Evolutionary conservation across 352 stramenopile genomes (phyloP), one percentile per base, ranked within the genome.

Genomic region (Globisporangium parvum): DNA sequence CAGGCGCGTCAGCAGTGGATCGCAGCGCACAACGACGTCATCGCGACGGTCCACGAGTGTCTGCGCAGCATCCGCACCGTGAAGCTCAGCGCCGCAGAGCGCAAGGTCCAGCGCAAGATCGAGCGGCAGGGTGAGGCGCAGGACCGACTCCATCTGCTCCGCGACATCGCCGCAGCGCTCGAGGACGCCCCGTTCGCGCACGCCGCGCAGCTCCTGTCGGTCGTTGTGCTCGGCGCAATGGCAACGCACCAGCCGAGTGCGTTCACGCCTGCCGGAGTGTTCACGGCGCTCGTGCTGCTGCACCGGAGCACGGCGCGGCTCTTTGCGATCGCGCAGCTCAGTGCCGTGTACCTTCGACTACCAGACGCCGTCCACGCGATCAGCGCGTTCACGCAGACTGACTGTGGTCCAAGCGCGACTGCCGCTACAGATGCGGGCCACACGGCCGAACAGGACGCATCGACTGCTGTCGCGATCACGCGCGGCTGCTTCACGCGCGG

Each of bases 1-100:
- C 47, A 23, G 10, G 12, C 18, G n/a, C 17, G 24, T 5, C 55
- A 66, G 33, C 65, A 67, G 20, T 53, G 72, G 46, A 60, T 65
- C 44, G 62, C 54, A 12, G 58, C 62, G 37, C 35, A 65, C 11
- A 60, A 71, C 18, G 62, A 41, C 14, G 59, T 66, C 3, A 52
- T 71, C 9, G 72, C 72, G 35, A 62, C 77, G 0, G 71, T 86
- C 61, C 68, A 66, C 39, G 63, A 60, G 41, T 75, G 59, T 40
- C 81, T 65, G 62, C 79, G 69, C n/a, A 71, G 51, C 12, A 80
- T 86, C 37, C 70, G 83, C 44, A 70, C 78, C 57, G 84, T 95
- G 66, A 96, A 96, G 65, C 93, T 92, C 51, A 90, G 91, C 69
- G 77, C 77, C 3, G 94, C 79, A 75, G 87, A 96, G 59, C 23